Evolutionary conservation across 805 yeast genomes (phyloP).

Genomic region (Kluyveromyces lactis): DNA sequence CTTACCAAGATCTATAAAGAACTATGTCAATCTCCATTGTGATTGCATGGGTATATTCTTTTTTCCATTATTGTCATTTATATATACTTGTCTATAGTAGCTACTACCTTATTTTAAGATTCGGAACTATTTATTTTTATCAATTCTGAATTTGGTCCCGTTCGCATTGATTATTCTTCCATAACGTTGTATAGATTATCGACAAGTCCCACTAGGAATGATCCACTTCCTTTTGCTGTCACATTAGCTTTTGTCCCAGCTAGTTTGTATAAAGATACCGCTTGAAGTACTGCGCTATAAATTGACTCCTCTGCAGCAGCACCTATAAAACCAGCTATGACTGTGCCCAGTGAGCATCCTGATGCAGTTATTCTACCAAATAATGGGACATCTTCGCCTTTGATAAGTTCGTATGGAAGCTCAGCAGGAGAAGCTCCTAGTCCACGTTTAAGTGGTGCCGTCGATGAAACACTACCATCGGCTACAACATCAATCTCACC

Average conservation of each 20-base stretch:
- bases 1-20: too few relatives aligned
- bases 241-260: conserved; percentile 52
- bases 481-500: conserved; percentile 50
- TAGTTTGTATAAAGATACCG: conserved; percentile 48
- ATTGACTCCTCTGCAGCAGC: conserved; percentile 31
- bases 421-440: conserved; percentile 11
- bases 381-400: conserved; percentile 50
- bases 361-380: conserved; percentile 72
- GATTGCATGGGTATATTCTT: too few relatives aligned
- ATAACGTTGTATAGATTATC: conserved; percentile 15
- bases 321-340: conserved; percentile 51
- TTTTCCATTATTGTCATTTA: neutral
- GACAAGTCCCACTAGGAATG: conserved; percentile 23
- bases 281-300: conserved; percentile 43
- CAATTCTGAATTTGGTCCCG: too few relatives aligned
- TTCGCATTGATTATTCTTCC: too few relatives aligned
- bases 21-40: too few relatives aligned
- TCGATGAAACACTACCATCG: conserved; percentile 34
- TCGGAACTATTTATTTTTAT: neutral
- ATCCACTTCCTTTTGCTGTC: conserved; percentile 30
- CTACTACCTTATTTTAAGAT: neutral
- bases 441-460: conserved; percentile 13
- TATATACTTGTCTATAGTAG: neutral
- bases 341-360: conserved; percentile 76
- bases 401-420: conserved; percentile 24